A percentile compares a stretch with the other conserved stretches of the same genome.
Conservation (phyloP, 83 land plant species). For the Picea mariana region DNA sequence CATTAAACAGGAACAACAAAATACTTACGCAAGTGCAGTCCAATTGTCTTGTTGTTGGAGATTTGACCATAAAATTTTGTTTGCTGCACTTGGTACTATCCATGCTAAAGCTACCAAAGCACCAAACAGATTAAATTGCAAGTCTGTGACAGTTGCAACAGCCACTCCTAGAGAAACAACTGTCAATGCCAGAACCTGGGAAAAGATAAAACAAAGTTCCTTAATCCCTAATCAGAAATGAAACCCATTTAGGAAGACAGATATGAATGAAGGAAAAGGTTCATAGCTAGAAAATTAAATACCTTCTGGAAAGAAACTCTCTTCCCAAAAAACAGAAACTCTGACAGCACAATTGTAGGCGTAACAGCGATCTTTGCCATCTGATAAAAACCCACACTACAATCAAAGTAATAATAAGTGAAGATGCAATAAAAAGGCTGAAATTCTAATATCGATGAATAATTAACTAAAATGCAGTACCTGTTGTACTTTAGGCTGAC, state of each 20-base stretch:
- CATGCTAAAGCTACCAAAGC: slow-evolving; percentile 84
- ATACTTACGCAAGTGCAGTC: slow-evolving; percentile 89
- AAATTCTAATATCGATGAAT: background rate
- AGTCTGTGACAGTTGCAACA: slow-evolving; percentile 85
- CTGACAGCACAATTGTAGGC: slow-evolving; percentile 82
- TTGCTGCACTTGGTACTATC: slow-evolving; percentile 90
- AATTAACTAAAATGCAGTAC: slow-evolving; percentile 30
- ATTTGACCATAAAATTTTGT: slow-evolving; percentile 90
- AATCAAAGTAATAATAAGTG: slow-evolving; percentile 15
- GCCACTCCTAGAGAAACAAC: slow-evolving; percentile 89
- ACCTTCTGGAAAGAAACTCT: slow-evolving; percentile 71
- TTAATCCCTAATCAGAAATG: background rate
- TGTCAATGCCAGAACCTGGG: slow-evolving; percentile 67
- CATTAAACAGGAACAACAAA: background rate
- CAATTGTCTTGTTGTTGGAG: slow-evolving; percentile 83
- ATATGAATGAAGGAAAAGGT: background rate
- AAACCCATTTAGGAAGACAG: slow-evolving; percentile 15
- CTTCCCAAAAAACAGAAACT: slow-evolving; percentile 60
- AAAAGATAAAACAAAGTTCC: background rate
- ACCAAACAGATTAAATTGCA: slow-evolving; percentile 82
- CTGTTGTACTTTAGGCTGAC: slow-evolving; percentile 90
- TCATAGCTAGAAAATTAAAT: background rate
- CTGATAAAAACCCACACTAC: slow-evolving; percentile 95
- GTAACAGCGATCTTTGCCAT: slow-evolving; percentile 97
- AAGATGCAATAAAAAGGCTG: background rate